These are phyloP conservation scores for Acacia melanoxylon DNA, from an alignment of 306 rosid species.

Conservation along the genomic window DNA sequence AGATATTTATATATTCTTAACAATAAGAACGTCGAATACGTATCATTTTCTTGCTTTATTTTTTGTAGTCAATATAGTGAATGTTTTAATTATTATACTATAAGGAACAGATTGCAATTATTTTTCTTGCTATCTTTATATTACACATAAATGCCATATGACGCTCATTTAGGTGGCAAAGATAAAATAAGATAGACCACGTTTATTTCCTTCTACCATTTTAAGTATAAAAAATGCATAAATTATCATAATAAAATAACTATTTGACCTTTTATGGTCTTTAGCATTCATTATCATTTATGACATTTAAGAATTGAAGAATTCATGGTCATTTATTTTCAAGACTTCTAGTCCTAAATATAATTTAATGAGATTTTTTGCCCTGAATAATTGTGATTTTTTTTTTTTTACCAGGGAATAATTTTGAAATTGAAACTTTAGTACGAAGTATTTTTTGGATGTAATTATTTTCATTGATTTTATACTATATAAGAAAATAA, in stretches of 20 bases:
- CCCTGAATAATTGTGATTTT: no score
- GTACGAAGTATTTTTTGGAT: no score
- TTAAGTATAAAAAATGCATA: no score
- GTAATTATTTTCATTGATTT: no score
- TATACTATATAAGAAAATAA: no score
- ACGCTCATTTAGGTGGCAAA: background rate
- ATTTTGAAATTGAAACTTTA: no score
- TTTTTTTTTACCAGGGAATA: no score
- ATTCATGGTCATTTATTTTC: background rate
- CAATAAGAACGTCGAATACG: background rate
- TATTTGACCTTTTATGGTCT: background rate
- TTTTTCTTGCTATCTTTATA: background rate
- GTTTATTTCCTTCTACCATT: background rate
- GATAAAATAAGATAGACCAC: background rate
- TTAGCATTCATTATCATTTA: no score
- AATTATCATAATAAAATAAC: background rate
- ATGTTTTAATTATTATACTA: background rate
- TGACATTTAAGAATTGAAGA: background rate
- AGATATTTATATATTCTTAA: background rate
- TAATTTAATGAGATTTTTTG: no score
- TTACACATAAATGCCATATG: background rate
- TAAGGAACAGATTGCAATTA: background rate
- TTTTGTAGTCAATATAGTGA: background rate
- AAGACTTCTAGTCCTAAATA: background rate
- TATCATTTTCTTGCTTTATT: background rate